Evolutionary conservation across 495 filamentous ascomycete species (phyloP).

Genomic region (Durotheca rogersii): DNA sequence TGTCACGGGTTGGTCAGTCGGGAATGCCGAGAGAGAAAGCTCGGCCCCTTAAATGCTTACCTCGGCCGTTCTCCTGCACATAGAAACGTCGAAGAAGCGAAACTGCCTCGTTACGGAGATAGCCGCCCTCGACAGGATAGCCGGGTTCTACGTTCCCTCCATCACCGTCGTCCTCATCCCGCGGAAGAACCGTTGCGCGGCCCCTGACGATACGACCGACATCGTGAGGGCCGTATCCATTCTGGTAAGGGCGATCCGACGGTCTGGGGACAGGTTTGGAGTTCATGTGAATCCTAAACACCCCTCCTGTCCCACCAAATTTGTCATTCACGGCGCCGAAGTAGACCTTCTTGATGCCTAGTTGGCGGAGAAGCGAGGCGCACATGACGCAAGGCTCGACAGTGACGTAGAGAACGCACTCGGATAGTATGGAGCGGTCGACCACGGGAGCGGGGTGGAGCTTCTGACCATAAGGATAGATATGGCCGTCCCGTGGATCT

Average conservation of each 20-base stretch:
- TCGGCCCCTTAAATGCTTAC: slow-evolving; percentile 48
- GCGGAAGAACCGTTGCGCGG: slow-evolving; percentile 15
- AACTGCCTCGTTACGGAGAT: slow-evolving; percentile 85
- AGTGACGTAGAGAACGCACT: slow-evolving; percentile 88
- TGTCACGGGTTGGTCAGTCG: slow-evolving; percentile 26
- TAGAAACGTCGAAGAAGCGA: slow-evolving; percentile 91
- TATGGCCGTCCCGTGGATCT: slow-evolving; percentile 45
- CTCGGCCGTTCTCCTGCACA: slow-evolving; percentile 91
- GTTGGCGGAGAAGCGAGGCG: slow-evolving; percentile 84
- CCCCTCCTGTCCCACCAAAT: slow-evolving; percentile 93
- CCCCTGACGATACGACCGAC: slow-evolving; percentile 22
- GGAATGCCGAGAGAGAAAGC: background rate
- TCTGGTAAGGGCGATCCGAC: slow-evolving; percentile 26
- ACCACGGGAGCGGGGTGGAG: slow-evolving; percentile 47
- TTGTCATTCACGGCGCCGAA: slow-evolving; percentile 95
- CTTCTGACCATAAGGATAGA: slow-evolving; percentile 54
- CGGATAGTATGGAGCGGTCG: slow-evolving; percentile 57
- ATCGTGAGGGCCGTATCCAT: slow-evolving; percentile 32
- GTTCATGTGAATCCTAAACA: slow-evolving; percentile 81
- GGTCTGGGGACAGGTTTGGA: slow-evolving; percentile 40
- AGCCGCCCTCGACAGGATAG: slow-evolving; percentile 76
- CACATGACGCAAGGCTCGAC: slow-evolving; percentile 99
- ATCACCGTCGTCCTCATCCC: slow-evolving; percentile 38
- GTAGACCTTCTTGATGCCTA: slow-evolving; percentile 77
- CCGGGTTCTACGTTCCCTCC: slow-evolving; percentile 62